A percentile compares a stretch with the other conserved stretches of the same genome.
phyloP scores from a whole-genome alignment of 768 basidiomycete genomes.

The Collybia sp. region DNA sequence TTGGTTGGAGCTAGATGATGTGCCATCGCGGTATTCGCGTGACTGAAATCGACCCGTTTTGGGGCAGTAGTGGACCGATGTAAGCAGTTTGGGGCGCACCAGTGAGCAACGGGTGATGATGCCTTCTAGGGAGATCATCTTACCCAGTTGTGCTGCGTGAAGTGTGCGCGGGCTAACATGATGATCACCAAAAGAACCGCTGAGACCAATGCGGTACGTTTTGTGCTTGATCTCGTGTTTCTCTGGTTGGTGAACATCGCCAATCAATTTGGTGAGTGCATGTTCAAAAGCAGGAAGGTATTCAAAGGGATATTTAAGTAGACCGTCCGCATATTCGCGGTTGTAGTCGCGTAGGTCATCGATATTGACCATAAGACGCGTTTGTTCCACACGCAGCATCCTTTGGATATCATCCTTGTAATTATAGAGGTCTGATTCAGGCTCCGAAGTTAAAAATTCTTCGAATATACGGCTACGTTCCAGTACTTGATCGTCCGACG shows the following conservation, averaged over 20 bases:
- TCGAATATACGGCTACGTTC: constrained; percentile 78
- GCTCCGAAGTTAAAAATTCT: constrained; percentile 61
- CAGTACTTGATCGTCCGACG: constrained; percentile 66
- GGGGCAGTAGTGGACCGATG: constrained; percentile 94
- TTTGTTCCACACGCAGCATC: constrained; percentile 78
- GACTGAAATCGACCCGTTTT: constrained; percentile 79
- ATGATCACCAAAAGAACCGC: constrained; percentile 97
- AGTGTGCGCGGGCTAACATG: constrained; percentile 95
- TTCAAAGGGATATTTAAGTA: constrained; percentile 84
- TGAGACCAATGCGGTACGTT: constrained; percentile 83
- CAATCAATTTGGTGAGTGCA: constrained; percentile 70
- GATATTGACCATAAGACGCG: constrained; percentile 91
- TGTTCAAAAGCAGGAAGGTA: constrained; percentile 88
- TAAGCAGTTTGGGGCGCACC: constrained; percentile 97
- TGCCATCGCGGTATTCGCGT: constrained; percentile 90
- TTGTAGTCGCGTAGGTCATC: constrained; percentile 94
- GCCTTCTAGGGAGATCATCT: constrained; percentile 96
- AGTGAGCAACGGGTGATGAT: constrained; percentile 98
- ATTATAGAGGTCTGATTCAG: constrained; percentile 64
- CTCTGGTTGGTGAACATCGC: constrained; percentile 67
- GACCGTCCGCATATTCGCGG: constrained; percentile 81
- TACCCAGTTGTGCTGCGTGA: constrained; percentile 82
- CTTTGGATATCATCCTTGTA: constrained; percentile 82
- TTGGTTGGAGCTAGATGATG: constrained; percentile 78
- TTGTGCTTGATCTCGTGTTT: constrained; percentile 83